Conservation (phyloP, 371 early-diverging fungal species). For the Apophysomyces trapeziformis region DNA sequence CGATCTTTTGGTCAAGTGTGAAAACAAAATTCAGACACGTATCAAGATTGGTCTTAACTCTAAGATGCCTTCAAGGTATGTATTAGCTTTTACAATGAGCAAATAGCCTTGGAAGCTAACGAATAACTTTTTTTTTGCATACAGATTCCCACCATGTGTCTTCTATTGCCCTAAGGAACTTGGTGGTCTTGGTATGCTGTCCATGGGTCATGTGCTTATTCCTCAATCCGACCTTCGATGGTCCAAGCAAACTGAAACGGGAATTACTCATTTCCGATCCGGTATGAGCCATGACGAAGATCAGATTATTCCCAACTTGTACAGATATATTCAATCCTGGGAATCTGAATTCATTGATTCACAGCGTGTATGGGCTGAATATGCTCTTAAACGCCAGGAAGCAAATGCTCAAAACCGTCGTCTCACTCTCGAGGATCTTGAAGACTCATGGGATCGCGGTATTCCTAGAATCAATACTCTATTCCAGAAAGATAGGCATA, state of each 20-base stretch:
- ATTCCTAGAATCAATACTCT: slow-evolving; percentile 99
- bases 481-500: slow-evolving; percentile 95
- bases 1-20: slow-evolving; percentile 94
- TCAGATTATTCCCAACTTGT: slow-evolving; percentile 96
- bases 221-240: slow-evolving; percentile 97
- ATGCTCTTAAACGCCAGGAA: slow-evolving; percentile 96
- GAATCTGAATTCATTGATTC: slow-evolving; percentile 98
- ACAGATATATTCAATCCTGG: slow-evolving; percentile 98
- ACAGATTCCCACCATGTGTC: slow-evolving; percentile 96
- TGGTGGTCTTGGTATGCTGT: slow-evolving; percentile 99
- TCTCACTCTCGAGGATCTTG: slow-evolving; percentile 95
- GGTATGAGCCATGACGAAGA: slow-evolving; percentile 99
- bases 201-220: slow-evolving; percentile 98
- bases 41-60: slow-evolving; percentile 99
- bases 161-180: slow-evolving; percentile 85
- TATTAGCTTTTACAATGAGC: too few relatives aligned
- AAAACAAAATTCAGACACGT: slow-evolving; percentile 98
- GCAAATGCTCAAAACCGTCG: slow-evolving; percentile 95
- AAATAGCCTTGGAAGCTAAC: too few relatives aligned
- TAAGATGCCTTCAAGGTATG: slow-evolving; percentile 90
- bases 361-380: slow-evolving; percentile 99
- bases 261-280: slow-evolving; percentile 97
- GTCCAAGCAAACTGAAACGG: slow-evolving; percentile 96
- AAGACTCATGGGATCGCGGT: slow-evolving; percentile 99
- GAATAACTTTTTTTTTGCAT: too few relatives aligned